Base-by-base conservation (phyloP, 2,329 filamentous ascomycete species). In the Aaosphaeria pasadenensis region DNA sequence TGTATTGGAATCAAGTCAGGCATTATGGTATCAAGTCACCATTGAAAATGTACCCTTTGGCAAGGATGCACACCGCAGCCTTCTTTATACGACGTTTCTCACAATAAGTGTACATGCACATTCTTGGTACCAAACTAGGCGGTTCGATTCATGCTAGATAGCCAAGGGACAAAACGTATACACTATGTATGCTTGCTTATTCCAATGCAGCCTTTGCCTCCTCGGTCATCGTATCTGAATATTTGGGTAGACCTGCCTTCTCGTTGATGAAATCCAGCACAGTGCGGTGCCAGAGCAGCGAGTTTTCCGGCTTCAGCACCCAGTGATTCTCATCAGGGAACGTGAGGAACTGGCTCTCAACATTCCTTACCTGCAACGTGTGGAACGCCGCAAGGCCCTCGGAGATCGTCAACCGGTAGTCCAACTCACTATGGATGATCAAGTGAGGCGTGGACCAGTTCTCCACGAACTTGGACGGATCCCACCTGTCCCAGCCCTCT, bases 221-320 rank as follows among this genome's bases (percentile, higher is more conserved):
- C 36, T 42, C 52, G 45, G 56, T 51, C 46, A 52, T 52, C 41
- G 50, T 53, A 47, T 63, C 57, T 4, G 59, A 59, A 44, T 76
- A 71, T n/a, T 71, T 64, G 28, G 75, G 70, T 48, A 84, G 58
- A 1, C 80, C 82, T 2, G 76, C 77, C 62, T 81, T 77, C 53
- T 75, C 76, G 62, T 84, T 84, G 56, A 87, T 83, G 84, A 88
- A 96, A 47, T 83, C 83, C 30, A 96, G 65, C 11, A 97, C 91
- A 49, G 90, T 88, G 47, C 81, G 81, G 63, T 97, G 91, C 94
- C 94, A 97, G 17, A 95, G 79, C 13, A 96, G 74, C 4, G 85
- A 88, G 69, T 97, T 97, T 71, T 96, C 92, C 0, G 87, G 89
- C 67, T 96, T 95, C 46, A 96, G 65, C 4, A 96, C 91, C 89